Conservation (phyloP, 2,329 filamentous ascomycete genomes). For the Phialophora verrucosa region DNA sequence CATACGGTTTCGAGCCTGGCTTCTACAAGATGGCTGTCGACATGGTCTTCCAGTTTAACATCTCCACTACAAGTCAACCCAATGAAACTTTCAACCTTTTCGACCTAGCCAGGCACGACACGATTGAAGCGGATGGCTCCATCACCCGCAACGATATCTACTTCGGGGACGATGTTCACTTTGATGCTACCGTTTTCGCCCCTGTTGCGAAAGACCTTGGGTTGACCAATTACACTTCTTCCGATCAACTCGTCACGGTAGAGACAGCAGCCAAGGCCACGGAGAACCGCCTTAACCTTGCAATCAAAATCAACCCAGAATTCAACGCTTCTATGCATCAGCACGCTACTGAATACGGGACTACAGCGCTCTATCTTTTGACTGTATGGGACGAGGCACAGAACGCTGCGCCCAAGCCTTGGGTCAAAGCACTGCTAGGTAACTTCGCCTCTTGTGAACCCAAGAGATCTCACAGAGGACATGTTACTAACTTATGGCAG, state of each 20-base stretch:
- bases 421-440: conserved; percentile 7
- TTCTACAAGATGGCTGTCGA: conserved; percentile 3
- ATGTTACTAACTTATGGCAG: not conserved
- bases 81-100: conserved; percentile 8
- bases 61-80: conserved; percentile 1
- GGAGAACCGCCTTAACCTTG: conserved; percentile 2
- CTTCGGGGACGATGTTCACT: conserved; percentile 10
- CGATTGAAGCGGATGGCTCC: conserved; percentile 7
- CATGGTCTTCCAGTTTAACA: conserved; percentile 2
- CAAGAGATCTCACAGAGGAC: not conserved
- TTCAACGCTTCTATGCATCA: conserved; percentile 2
- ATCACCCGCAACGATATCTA: conserved; percentile 10
- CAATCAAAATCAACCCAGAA: conserved; percentile 2
- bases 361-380: conserved; percentile 4
- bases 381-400: not conserved
- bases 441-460: not conserved
- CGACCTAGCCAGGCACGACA: conserved; percentile 10
- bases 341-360: not conserved
- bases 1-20: conserved; percentile 6
- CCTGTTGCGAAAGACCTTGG: conserved; percentile 1
- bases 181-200: conserved; percentile 2
- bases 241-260: conserved; percentile 3
- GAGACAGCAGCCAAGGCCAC: conserved; percentile 5
- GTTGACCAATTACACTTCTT: not conserved
- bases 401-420: conserved; percentile 2